Evolutionary conservation across 352 stramenopile genomes (phyloP).

Genomic region (Phytophthora syringae): DNA sequence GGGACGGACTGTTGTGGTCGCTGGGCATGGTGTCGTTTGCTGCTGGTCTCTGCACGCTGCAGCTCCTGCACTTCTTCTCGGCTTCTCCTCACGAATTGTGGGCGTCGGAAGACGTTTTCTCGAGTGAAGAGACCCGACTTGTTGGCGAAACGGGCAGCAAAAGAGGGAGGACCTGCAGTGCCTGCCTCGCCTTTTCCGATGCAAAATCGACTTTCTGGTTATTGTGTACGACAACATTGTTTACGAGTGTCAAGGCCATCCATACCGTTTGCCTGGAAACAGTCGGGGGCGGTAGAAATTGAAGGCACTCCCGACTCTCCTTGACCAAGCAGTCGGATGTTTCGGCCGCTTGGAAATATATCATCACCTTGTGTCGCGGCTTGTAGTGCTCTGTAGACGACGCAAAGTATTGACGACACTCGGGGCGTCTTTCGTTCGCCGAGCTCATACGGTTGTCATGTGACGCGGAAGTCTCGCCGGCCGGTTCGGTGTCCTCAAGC

Average conservation of each 20-base stretch:
- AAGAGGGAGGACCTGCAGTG: slow-evolving; percentile 9
- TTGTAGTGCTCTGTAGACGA: slow-evolving; percentile 28
- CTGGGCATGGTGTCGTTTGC: neutral
- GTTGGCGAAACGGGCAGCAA: slow-evolving; percentile 3
- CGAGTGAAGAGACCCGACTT: slow-evolving; percentile 15
- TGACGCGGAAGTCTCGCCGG: slow-evolving; percentile 5
- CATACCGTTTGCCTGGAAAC: slow-evolving; percentile 28
- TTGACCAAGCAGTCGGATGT: slow-evolving; percentile 8
- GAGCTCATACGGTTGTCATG: slow-evolving; percentile 12
- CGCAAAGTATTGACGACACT: neutral
- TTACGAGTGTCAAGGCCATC: no score
- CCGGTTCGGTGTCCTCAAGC: neutral
- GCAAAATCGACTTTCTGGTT: neutral
- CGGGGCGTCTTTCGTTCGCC: neutral
- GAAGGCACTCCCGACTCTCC: slow-evolving; percentile 17
- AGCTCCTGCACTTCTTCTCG: slow-evolving; percentile 41
- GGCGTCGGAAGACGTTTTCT: slow-evolving; percentile 16
- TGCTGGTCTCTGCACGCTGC: slow-evolving; percentile 37
- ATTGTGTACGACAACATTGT: no score
- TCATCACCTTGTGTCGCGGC: neutral
- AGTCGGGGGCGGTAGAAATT: slow-evolving; percentile 22
- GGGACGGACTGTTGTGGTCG: slow-evolving; percentile 18
- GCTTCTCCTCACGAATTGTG: slow-evolving; percentile 28
- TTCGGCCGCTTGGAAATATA: neutral
- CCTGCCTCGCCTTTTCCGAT: slow-evolving; percentile 21